Evolutionary conservation across 2,329 filamentous ascomycete species (phyloP), one percentile per base, ranked within the genome.

Genomic region (Talaromyces sp.): DNA sequence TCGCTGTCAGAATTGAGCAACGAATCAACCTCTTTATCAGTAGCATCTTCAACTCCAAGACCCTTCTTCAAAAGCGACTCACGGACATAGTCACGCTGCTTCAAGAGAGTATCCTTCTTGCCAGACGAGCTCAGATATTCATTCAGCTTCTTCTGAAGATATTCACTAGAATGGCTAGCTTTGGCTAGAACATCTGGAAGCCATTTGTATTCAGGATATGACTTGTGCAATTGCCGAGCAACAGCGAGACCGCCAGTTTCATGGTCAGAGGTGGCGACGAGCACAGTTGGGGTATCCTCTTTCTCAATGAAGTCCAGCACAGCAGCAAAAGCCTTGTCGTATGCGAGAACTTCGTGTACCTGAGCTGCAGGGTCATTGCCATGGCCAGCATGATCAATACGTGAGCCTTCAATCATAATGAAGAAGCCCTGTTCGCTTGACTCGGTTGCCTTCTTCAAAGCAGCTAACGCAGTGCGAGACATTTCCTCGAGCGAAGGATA

Each of bases 371-470:
- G 91, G 71, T 95, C 91, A 71, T 95, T 95, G 68, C 86, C 86
- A 75, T 95, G 91, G 6, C 93, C 95, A 3, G 95, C 94, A 75
- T 99, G 95, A 73, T 99, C 95, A 72, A 99, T 98, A 49, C 95
- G 86, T 72, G 92, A 96, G 4, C 93, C 95, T 78, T 99, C 95
- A 67, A 99, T 96, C 94, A 99, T 97, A 71, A 99, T 83, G 80
- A 99, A 99, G 83, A 98, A 99, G 4, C 95, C 95, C 78, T 96
- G 88, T 49, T 98, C 92, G 68, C 87, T 92, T 73, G 93, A 84
- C 73, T 86, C 84, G 0, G 95, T 97, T 0, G 93, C 95, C 66
- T 88, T 88, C 68, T 90, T 90, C 27, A 99, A 85, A 1, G 91
- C 88, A 15, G 85, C 87, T 68, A 99, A 82, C 1, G 95, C 94